A percentile compares a stretch with the other conserved stretches of the same genome.
These are phyloP conservation scores for Gracilaria domingensis DNA, from an alignment of 23 red algal genomes.

Conservation along the genomic window DNA sequence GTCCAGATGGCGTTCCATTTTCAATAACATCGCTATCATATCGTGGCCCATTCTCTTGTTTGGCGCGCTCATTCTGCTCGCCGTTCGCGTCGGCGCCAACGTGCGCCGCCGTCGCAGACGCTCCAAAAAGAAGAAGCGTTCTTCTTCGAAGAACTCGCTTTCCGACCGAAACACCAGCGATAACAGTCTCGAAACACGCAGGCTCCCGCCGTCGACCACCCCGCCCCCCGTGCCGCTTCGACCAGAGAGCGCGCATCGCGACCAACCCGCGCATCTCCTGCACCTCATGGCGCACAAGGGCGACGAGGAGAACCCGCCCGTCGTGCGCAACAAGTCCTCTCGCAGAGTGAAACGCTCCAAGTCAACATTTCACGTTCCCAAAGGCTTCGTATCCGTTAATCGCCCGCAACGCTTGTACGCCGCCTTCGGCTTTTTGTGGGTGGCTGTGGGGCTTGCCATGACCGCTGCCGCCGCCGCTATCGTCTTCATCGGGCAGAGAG, in stretches of 20 bases:
- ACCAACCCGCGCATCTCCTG: not conserved
- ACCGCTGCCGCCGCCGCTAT: slow-evolving; percentile 33
- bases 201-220: slow-evolving; percentile 15
- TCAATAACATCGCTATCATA: slow-evolving; percentile 42
- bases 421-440: slow-evolving; percentile 60
- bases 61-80: slow-evolving; percentile 58
- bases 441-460: slow-evolving; percentile 38
- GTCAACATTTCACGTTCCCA: not conserved
- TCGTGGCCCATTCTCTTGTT: slow-evolving; percentile 57
- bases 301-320: not conserved
- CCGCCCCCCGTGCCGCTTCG: not conserved
- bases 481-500: slow-evolving; percentile 59
- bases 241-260: not conserved
- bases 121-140: slow-evolving; percentile 32
- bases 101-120: slow-evolving; percentile 36
- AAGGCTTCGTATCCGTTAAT: slow-evolving; percentile 57
- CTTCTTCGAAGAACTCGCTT: not conserved
- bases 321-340: not conserved
- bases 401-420: slow-evolving; percentile 37
- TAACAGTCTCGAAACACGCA: not conserved
- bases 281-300: not conserved
- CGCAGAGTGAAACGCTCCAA: slow-evolving; percentile 21
- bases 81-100: slow-evolving; percentile 54
- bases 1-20: slow-evolving; percentile 38
- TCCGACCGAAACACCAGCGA: slow-evolving; percentile 20